A percentile compares a stretch with the other conserved stretches of the same genome.
Conservation (phyloP, 495 filamentous ascomycete species). For the Aspergillus sparsus region DNA sequence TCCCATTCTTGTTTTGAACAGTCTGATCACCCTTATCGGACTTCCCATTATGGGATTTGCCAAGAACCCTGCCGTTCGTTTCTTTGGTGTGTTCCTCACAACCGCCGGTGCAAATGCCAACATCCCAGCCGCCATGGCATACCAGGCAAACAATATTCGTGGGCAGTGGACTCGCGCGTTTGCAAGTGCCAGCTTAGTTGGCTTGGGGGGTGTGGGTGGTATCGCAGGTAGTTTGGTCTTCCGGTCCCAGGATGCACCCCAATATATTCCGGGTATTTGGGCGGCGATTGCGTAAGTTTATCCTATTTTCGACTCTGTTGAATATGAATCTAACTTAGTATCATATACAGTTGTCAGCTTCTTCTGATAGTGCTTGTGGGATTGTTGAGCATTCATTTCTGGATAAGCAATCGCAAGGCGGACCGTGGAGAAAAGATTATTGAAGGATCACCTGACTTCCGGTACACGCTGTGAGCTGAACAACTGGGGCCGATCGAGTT, state of each 20-base stretch:
- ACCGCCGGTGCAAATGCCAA: slow-evolving; percentile 58
- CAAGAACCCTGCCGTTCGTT: slow-evolving; percentile 43
- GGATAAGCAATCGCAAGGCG: slow-evolving; percentile 11
- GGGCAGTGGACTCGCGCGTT: slow-evolving; percentile 62
- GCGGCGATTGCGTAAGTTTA: slow-evolving; percentile 8
- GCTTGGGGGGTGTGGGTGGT: slow-evolving; percentile 53
- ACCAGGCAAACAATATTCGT: slow-evolving; percentile 60
- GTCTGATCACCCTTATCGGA: slow-evolving; percentile 39
- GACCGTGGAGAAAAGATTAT: slow-evolving; percentile 15
- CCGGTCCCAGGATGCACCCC: slow-evolving; percentile 48
- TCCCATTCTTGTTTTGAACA: slow-evolving; percentile 53
- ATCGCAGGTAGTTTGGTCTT: slow-evolving; percentile 55
- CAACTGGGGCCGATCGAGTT: no score
- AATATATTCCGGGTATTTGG: slow-evolving; percentile 49
- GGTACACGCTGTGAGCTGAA: slow-evolving; percentile 13
- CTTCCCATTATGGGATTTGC: slow-evolving; percentile 48
- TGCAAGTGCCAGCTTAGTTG: slow-evolving; percentile 48
- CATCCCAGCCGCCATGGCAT: slow-evolving; percentile 52
- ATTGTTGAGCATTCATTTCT: slow-evolving; percentile 6
- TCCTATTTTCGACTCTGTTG: no score
- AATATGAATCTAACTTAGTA: no score
- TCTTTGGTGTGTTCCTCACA: slow-evolving; percentile 62
- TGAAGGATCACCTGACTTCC: slow-evolving; percentile 16
- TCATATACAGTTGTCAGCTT: slow-evolving; percentile 25
- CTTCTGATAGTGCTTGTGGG: slow-evolving; percentile 2